A percentile compares a stretch with the other conserved stretches of the same genome.
Evolutionary conservation across 345 rosid species (phyloP).

Genomic region (Ceriops tagal): DNA sequence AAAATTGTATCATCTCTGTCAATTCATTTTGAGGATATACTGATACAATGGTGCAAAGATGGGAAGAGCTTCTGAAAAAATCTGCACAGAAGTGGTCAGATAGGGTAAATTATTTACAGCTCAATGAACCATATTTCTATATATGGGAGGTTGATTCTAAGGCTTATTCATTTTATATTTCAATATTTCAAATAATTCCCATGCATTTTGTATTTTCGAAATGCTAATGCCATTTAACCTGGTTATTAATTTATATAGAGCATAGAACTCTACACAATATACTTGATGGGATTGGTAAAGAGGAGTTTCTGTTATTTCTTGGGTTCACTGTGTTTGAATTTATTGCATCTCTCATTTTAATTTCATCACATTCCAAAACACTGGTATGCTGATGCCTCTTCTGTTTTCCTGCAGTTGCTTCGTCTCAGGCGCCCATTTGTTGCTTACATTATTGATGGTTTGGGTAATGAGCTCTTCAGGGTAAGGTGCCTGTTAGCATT

Average conservation of each 20-base stretch:
- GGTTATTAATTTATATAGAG: no score
- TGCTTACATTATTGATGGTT: slow-evolving; percentile 68
- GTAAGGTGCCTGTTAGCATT: slow-evolving; percentile 34
- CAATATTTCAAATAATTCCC: background rate
- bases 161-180: background rate
- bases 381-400: slow-evolving; percentile 1
- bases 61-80: no score
- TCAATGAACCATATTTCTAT: background rate
- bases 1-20: no score
- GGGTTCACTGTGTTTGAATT: background rate
- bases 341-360: background rate
- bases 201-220: no score
- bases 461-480: slow-evolving; percentile 76
- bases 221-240: no score
- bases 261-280: no score
- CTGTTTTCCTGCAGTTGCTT: slow-evolving; percentile 51
- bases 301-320: background rate
- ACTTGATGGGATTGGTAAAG: no score
- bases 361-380: background rate
- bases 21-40: no score
- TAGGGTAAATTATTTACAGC: background rate
- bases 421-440: slow-evolving; percentile 87
- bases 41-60: no score
- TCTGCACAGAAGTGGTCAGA: no score
- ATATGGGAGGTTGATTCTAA: background rate